Conservation (phyloP, 306 rosid genomes). For the Fragaria ananassa region DNA sequence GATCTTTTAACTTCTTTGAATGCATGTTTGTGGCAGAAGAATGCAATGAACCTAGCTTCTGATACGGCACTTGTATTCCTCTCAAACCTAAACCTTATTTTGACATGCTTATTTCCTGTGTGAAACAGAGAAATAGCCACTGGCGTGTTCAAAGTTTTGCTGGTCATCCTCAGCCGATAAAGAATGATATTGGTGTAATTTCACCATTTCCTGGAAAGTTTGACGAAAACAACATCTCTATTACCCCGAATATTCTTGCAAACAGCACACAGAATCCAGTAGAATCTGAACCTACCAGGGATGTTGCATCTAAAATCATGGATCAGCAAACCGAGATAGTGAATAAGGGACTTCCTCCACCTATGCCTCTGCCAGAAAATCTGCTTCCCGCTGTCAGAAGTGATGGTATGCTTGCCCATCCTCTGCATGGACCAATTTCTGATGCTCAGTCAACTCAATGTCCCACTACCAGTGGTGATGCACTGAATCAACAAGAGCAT, state of each 20-base stretch:
- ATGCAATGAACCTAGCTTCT: neutral
- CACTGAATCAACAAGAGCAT: slow-evolving; percentile 56
- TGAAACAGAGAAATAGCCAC: slow-evolving; percentile 87
- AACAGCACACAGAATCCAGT: slow-evolving; percentile 46
- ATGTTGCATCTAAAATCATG: slow-evolving; percentile 41
- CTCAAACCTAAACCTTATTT: slow-evolving; percentile 14
- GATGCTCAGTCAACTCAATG: slow-evolving; percentile 67
- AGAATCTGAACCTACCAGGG: slow-evolving; percentile 58
- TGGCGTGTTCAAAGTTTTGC: slow-evolving; percentile 85
- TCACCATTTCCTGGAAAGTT: slow-evolving; percentile 70
- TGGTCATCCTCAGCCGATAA: slow-evolving; percentile 61
- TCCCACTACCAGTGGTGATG: slow-evolving; percentile 44
- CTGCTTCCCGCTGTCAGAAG: slow-evolving; percentile 54
- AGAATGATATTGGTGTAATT: slow-evolving; percentile 60
- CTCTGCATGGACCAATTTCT: slow-evolving; percentile 60
- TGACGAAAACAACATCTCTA: slow-evolving; percentile 63
- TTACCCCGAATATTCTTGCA: slow-evolving; percentile 56
- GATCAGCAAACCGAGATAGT: slow-evolving; percentile 65
- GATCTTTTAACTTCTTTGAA: neutral
- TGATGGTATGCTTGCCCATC: slow-evolving; percentile 63
- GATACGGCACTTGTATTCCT: slow-evolving; percentile 12
- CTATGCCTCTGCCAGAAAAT: slow-evolving; percentile 47
- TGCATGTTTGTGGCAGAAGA: slow-evolving; percentile 14
- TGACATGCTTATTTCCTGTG: slow-evolving; percentile 18
- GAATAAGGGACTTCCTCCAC: slow-evolving; percentile 53